Percentiles rank a stretch among this genome's conserved stretches.
phyloP scores from a whole-genome alignment of 768 basidiomycete genomes.

The Boletus insuetus region DNA sequence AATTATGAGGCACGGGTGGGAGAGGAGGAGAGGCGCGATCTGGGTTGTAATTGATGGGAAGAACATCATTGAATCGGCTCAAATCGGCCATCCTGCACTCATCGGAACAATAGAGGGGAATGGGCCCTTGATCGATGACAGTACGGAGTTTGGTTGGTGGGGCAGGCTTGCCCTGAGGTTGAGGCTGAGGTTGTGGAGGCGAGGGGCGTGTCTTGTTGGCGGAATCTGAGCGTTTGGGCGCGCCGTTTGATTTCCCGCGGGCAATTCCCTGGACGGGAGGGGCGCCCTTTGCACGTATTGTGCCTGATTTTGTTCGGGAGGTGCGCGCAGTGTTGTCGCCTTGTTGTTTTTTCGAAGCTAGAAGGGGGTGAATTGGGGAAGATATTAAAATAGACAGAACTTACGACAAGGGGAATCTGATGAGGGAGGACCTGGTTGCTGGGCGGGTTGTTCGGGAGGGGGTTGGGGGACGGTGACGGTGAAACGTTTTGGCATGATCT shows the following conservation, averaged over 20 bases:
- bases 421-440: slow-evolving; percentile 32
- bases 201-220: slow-evolving; percentile 13
- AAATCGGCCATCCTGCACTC: slow-evolving; percentile 66
- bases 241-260: slow-evolving; percentile 56
- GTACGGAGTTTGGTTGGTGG: slow-evolving; percentile 52
- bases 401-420: slow-evolving; percentile 41
- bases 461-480: slow-evolving; percentile 43
- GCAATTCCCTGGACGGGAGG: slow-evolving; percentile 55
- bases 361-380: slow-evolving; percentile 2
- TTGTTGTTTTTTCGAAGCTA: slow-evolving; percentile 30
- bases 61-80: slow-evolving; percentile 37
- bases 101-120: slow-evolving; percentile 82
- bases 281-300: slow-evolving; percentile 39
- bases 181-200: slow-evolving; percentile 20
- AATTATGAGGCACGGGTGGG: slow-evolving; percentile 42
- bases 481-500: slow-evolving; percentile 76
- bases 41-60: slow-evolving; percentile 49
- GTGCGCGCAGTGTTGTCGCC: slow-evolving; percentile 24
- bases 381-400: slow-evolving; percentile 10
- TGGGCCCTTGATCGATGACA: slow-evolving; percentile 78
- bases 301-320: slow-evolving; percentile 36
- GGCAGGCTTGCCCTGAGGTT: slow-evolving; percentile 25
- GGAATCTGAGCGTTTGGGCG: slow-evolving; percentile 42
- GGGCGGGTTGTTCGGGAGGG: slow-evolving; percentile 15
- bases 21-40: slow-evolving; percentile 39